Percentiles rank a stretch among this genome's conserved stretches.
phyloP scores from a whole-genome alignment of 257 asterid genomes.

The Solanum pennellii region DNA sequence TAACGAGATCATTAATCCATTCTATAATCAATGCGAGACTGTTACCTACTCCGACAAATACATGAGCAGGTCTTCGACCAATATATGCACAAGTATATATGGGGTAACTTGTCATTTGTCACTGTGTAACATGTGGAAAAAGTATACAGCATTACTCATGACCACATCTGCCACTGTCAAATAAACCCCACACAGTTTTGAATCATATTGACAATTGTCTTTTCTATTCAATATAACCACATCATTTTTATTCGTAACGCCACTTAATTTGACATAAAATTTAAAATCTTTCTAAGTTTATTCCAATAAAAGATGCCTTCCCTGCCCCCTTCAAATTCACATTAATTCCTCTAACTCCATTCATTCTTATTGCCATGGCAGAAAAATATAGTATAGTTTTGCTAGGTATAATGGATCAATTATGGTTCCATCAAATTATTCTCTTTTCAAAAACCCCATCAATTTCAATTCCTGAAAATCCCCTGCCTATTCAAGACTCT shows the following conservation, averaged over 20 bases:
- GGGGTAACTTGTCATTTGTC: neutral
- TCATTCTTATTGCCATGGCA: slow-evolving; percentile 20
- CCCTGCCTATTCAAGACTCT: neutral
- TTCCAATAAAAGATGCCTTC: neutral
- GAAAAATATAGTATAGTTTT: slow-evolving; percentile 13
- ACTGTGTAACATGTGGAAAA: slow-evolving; percentile 8
- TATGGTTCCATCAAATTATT: slow-evolving; percentile 44
- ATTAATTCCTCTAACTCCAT: neutral
- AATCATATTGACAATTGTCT: neutral
- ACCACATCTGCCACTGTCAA: slow-evolving; percentile 32
- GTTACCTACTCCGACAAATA: too few relatives aligned
- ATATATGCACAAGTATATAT: too few relatives aligned
- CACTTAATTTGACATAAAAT: neutral
- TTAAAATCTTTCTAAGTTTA: neutral
- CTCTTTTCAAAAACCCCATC: slow-evolving; percentile 16
- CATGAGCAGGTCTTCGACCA: too few relatives aligned
- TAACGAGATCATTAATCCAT: too few relatives aligned
- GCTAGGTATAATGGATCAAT: slow-evolving; percentile 36
- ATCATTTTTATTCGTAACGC: too few relatives aligned
- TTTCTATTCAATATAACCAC: neutral
- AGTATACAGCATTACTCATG: neutral
- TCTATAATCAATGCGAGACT: too few relatives aligned
- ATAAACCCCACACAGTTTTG: neutral
- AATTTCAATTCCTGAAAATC: neutral
- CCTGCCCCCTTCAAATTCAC: neutral